These are phyloP conservation scores for Trichomonascaceae sp. DNA, from an alignment of 1,139 yeast genomes.

Conservation along the genomic window DNA sequence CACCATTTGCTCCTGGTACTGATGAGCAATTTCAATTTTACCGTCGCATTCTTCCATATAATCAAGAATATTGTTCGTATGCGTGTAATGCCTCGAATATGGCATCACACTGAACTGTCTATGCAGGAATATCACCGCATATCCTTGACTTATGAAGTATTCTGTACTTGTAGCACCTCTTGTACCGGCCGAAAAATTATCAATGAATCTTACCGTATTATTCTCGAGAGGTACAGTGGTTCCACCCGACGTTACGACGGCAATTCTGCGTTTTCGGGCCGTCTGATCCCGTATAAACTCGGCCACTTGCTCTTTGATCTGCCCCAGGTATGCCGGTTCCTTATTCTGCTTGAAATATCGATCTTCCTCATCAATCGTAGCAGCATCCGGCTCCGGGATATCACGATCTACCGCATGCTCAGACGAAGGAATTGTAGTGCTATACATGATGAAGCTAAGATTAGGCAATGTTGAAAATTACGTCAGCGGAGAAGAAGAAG, in stretches of 20 bases:
- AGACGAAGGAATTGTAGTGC: constrained; percentile 45
- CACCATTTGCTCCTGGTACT: constrained; percentile 59
- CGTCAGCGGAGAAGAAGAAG: background rate
- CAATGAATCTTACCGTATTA: constrained; percentile 93
- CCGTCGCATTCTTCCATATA: constrained; percentile 46
- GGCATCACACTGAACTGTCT: constrained; percentile 90
- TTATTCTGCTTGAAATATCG: constrained; percentile 63
- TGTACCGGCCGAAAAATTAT: constrained; percentile 95
- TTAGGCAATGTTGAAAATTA: too few species aligned
- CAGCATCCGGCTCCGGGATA: constrained; percentile 73
- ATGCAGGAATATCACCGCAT: constrained; percentile 87
- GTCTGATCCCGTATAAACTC: constrained; percentile 48
- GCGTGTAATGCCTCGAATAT: constrained; percentile 81
- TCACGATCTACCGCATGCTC: constrained; percentile 72
- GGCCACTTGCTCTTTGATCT: constrained; percentile 49
- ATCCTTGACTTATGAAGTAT: constrained; percentile 74
- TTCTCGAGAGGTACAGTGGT: constrained; percentile 96
- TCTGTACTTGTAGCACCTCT: constrained; percentile 97
- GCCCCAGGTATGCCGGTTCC: constrained; percentile 68
- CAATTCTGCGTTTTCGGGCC: constrained; percentile 49
- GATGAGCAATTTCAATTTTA: constrained; percentile 44
- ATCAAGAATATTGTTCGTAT: constrained; percentile 79
- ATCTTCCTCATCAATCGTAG: constrained; percentile 67
- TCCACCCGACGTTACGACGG: constrained; percentile 92
- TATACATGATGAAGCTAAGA: constrained; percentile 1